Evolutionary conservation across 1,139 yeast species (phyloP).

Genomic region (Zygoascus sp.): DNA sequence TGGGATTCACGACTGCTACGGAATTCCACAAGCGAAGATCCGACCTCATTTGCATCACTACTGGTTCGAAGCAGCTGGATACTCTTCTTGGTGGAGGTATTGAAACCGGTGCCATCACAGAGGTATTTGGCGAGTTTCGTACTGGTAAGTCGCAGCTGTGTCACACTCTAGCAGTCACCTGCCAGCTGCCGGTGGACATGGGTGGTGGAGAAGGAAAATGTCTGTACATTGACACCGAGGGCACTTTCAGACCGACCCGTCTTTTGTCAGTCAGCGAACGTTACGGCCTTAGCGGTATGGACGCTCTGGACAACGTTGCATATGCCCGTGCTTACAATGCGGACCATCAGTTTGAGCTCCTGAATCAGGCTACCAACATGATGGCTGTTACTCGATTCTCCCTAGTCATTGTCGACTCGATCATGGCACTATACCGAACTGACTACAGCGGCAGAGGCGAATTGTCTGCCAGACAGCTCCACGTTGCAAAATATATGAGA

Average conservation of each 20-base stretch:
- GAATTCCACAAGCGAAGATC: conserved; percentile 89
- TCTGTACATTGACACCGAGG: conserved; percentile 93
- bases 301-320: conserved; percentile 92
- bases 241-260: conserved; percentile 91
- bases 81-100: conserved; percentile 94
- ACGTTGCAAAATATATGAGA: conserved; percentile 90
- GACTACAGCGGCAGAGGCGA: conserved; percentile 97
- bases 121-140: conserved; percentile 94
- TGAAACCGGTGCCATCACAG: conserved; percentile 96
- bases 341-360: conserved; percentile 84
- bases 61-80: conserved; percentile 93
- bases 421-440: conserved; percentile 93
- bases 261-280: conserved; percentile 86
- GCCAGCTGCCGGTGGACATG: conserved; percentile 94
- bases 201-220: conserved; percentile 99
- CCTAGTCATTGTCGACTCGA: conserved; percentile 84
- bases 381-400: conserved; percentile 85
- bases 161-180: conserved; percentile 94
- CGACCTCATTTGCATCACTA: conserved; percentile 85
- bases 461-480: conserved; percentile 89
- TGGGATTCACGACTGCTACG: conserved; percentile 97
- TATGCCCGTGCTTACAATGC: conserved; percentile 97
- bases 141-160: conserved; percentile 97
- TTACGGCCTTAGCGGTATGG: conserved; percentile 90
- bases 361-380: conserved; percentile 91